Evolutionary conservation across 441 rosid genomes (phyloP).

Genomic region (Eruca vesicaria): DNA sequence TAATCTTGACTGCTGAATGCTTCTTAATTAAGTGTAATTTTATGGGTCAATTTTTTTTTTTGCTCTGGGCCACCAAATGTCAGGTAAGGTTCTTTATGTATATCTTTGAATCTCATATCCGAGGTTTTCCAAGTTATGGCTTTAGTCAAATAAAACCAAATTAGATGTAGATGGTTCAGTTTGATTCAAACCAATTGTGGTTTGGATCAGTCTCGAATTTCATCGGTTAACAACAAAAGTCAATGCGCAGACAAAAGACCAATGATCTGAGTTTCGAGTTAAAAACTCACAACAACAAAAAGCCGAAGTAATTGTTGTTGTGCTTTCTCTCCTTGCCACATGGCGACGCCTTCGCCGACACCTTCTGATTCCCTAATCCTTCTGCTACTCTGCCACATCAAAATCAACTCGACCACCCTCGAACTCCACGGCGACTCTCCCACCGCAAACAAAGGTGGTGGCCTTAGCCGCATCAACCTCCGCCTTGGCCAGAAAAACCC

Average conservation of each 20-base stretch:
- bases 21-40: too few relatives aligned
- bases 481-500: slow-evolving; percentile 38
- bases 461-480: slow-evolving; percentile 27
- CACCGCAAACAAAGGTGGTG: slow-evolving; percentile 11
- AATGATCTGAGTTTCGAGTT: neutral
- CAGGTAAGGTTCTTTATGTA: too few relatives aligned
- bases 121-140: neutral
- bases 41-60: too few relatives aligned
- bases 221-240: neutral
- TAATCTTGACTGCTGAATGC: too few relatives aligned
- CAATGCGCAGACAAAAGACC: slow-evolving; percentile 14
- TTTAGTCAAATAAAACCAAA: neutral
- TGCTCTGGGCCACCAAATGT: too few relatives aligned
- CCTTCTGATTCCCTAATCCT: slow-evolving; percentile 31
- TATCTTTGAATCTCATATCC: slow-evolving; percentile 3
- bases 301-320: neutral
- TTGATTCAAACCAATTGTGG: neutral
- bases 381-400: slow-evolving; percentile 22
- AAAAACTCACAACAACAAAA: neutral
- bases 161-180: neutral
- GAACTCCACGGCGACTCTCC: neutral
- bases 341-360: slow-evolving; percentile 41
- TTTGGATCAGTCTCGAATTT: neutral
- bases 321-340: slow-evolving; percentile 8
- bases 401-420: neutral